Base-by-base conservation (phyloP, 2,329 filamentous ascomycete species). In the Aspergillus ruber region DNA sequence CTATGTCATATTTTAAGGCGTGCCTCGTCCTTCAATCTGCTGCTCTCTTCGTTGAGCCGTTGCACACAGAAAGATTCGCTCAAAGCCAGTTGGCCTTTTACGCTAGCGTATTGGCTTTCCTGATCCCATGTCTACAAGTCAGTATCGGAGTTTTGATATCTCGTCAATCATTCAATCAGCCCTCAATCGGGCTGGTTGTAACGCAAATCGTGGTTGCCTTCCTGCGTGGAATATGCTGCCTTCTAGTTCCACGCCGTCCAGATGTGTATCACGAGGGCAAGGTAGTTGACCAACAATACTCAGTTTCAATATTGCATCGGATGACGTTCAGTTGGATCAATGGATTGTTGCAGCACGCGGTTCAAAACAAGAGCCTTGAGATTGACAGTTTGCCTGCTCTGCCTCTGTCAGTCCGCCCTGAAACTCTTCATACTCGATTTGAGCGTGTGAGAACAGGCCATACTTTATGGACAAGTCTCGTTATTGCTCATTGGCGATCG, bases 281-380 rank as follows among this genome's bases (percentile, higher is more conserved):
- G 42, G 61, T 74, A 3, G 83, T 91, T 27, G 86, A 90, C 59
- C 70, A 72, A 13, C 76, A 85, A 67, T 76, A 74, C 56, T 84
- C 83, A 0, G 74, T 73, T 3, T 82, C 83, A 2, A 78, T 82
- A 1, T 71, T 85, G 42, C 75, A 69, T 44, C 78, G 81, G 44
- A 81, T 81, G 58, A 86, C 79, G 6, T 90, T 83, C 69, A 69
- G 72, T 43, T 91, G 86, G 86, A 74, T 79, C 2, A 66, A 62
- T 1, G 63, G 68, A 2, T 56, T 89, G 0, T 73, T 90, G 12
- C 57, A 65, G 1, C 64, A 76, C 18, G 81, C 83, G 1, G 65
- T 68, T 2, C 73, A 75, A 54, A 82, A 84, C 57, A 79, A 77
- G 41, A 75, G 77, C 21, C 72, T 90, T 2, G 77, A 85, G 29